Evolutionary conservation across 208 protist genomes (phyloP), one percentile per base, ranked within the genome.

Genomic region (Phytomonas sp.): DNA sequence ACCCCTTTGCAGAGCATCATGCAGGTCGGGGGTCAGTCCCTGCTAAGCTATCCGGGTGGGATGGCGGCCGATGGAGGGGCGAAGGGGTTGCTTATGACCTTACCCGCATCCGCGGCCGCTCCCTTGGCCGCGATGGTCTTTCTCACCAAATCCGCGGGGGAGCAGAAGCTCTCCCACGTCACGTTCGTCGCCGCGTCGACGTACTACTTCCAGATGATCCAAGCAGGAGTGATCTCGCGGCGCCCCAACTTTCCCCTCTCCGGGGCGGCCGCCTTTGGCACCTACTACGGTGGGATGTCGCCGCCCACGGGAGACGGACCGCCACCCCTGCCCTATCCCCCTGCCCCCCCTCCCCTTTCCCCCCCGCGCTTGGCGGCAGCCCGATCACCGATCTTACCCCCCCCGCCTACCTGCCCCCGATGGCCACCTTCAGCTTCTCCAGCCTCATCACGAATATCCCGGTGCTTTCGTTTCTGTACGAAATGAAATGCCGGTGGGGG

Each of bases 401-500:
- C n/a, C n/a, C n/a, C n/a, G n/a, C n/a, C n/a, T n/a, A 75, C 43
- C 71, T 89, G 46, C 88, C 88, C 6, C 88, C 88, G 4, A 80
- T 94, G 82, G 88, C 91, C 61, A 92, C 88, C 46, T 94, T 94
- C 77, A 91, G 85, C 81, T 94, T 94, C 73, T 94, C 88, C 60
- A 89, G 80, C 23, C 75, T 94, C 13, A 74, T 94, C 36, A 92
- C 88, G n/a, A 94, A 94, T 79, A 82, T 94, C 20, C 88, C 88
- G 3, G 80, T 92, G 60, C 82, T 94, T 20, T 94, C 88, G 29
- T 94, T 94, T 73, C 69, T 94, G 53, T 84, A 91, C 73, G 88
- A 94, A 70, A 94, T 94, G 88, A 86, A 89, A 56, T 89, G 85
- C 72, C 83, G 88, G 17, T 90, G 81, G 84, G 79, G 83, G 15